Conservation (phyloP, 345 rosid genomes). For the Moricandia moricandioides region DNA sequence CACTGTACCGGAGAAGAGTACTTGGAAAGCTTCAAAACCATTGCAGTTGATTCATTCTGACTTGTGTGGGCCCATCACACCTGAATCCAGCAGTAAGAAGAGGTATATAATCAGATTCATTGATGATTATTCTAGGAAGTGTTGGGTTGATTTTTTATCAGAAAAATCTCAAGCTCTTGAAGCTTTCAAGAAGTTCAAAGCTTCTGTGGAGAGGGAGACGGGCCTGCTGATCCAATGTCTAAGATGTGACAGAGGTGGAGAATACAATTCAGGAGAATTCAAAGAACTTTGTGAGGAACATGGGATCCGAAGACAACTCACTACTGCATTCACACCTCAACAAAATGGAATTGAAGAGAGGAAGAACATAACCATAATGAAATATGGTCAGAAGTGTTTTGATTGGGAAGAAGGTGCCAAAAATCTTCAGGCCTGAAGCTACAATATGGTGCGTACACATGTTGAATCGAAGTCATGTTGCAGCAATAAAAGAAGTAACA, state of each 20-base stretch:
- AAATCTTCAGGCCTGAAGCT: neutral
- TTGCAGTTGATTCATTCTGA: neutral
- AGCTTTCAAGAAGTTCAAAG: too few species aligned
- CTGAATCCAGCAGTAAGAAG: too few species aligned
- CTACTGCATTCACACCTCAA: neutral
- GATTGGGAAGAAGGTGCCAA: neutral
- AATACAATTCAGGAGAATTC: neutral
- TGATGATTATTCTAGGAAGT: neutral
- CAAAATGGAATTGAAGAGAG: neutral
- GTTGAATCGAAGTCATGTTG: neutral
- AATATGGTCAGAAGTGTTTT: neutral
- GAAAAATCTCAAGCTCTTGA: too few species aligned
- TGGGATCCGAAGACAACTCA: neutral
- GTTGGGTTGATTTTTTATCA: neutral
- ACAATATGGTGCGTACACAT: neutral
- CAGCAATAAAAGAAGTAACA: neutral
- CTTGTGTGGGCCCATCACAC: neutral
- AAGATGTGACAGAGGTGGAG: neutral
- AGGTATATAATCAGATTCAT: neutral
- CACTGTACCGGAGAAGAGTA: too few species aligned
- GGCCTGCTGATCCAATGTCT: too few species aligned
- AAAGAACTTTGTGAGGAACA: neutral
- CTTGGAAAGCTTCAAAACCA: too few species aligned
- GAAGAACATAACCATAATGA: neutral
- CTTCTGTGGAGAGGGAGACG: too few species aligned